Conservation (phyloP, 2,329 filamentous ascomycete species). For the Kalmusia sp. region DNA sequence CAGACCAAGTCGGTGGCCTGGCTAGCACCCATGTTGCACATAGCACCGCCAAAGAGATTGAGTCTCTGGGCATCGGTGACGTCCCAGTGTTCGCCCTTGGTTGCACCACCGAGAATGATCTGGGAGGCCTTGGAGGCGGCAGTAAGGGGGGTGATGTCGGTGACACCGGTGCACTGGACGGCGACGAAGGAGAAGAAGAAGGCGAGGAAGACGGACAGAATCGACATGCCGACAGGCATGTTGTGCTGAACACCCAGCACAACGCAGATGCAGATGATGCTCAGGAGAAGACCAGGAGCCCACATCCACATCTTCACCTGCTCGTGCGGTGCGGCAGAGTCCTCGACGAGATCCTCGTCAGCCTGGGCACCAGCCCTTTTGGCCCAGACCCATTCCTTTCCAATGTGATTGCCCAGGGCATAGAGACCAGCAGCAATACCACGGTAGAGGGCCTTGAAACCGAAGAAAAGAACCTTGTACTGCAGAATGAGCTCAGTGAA, state of each 20-base stretch:
- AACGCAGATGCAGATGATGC: constrained; percentile 59
- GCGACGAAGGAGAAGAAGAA: constrained; percentile 69
- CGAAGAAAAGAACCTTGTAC: constrained; percentile 54
- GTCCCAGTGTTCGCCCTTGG: constrained; percentile 60
- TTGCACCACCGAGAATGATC: constrained; percentile 71
- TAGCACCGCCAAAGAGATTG: constrained; percentile 69
- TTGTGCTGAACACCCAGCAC: constrained; percentile 62
- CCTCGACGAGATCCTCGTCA: constrained; percentile 55
- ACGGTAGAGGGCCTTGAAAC: constrained; percentile 59
- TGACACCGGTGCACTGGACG: constrained; percentile 67
- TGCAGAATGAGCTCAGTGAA: constrained; percentile 56
- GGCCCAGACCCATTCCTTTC: constrained; percentile 54
- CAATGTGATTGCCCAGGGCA: constrained; percentile 45
- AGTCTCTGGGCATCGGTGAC: constrained; percentile 64
- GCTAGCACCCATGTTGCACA: constrained; percentile 49
- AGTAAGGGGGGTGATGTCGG: constrained; percentile 68
- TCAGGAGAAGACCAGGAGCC: constrained; percentile 55
- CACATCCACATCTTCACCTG: constrained; percentile 63
- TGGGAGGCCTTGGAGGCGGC: constrained; percentile 73
- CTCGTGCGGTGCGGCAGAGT: constrained; percentile 56
- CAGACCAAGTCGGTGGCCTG: constrained; percentile 55
- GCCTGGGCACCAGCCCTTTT: constrained; percentile 49
- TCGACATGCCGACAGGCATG: constrained; percentile 63
- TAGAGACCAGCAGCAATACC: constrained; percentile 55
- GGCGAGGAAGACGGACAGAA: constrained; percentile 63